Evolutionary conservation across 768 basidiomycete genomes (phyloP).

Genomic region (Ramaria rubella): DNA sequence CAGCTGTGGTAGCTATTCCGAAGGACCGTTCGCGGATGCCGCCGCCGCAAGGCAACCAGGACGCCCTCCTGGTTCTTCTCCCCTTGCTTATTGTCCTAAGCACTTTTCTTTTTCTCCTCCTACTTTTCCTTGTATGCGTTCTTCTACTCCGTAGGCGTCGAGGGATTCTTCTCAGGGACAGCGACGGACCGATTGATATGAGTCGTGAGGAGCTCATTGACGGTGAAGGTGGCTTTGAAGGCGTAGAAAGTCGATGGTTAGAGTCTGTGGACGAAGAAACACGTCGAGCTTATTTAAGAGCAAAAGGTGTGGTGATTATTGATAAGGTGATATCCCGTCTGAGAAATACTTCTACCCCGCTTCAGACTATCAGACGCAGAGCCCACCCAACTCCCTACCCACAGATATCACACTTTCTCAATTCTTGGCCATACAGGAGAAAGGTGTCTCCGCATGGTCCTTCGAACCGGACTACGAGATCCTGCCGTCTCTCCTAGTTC

Average conservation of each 20-base stretch:
- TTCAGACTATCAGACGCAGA: constrained; percentile 75
- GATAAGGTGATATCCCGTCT: constrained; percentile 4
- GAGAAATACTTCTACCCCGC: constrained; percentile 7
- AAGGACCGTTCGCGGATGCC: neutral
- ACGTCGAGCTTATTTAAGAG: constrained; percentile 67
- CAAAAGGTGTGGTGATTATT: constrained; percentile 51
- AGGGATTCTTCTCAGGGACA: constrained; percentile 74
- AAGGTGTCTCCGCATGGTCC: constrained; percentile 98
- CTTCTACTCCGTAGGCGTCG: constrained; percentile 74
- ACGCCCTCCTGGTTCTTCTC: constrained; percentile 79
- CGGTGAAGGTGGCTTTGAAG: constrained; percentile 90
- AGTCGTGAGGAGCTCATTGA: constrained; percentile 84
- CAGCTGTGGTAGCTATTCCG: neutral
- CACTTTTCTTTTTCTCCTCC: constrained; percentile 85
- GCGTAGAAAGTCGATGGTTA: constrained; percentile 89
- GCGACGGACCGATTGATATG: constrained; percentile 90
- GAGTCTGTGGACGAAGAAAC: constrained; percentile 67
- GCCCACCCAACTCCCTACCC: constrained; percentile 92
- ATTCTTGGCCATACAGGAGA: constrained; percentile 98
- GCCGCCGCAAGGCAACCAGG: constrained; percentile 29
- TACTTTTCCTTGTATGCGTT: constrained; percentile 86
- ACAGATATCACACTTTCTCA: constrained; percentile 98
- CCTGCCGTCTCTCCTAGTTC: constrained; percentile 85
- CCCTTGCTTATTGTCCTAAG: constrained; percentile 92
- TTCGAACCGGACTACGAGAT: constrained; percentile 99